Evolutionary conservation across 805 yeast species (phyloP).

Genomic region (Wickerhamiella domercqiae): DNA sequence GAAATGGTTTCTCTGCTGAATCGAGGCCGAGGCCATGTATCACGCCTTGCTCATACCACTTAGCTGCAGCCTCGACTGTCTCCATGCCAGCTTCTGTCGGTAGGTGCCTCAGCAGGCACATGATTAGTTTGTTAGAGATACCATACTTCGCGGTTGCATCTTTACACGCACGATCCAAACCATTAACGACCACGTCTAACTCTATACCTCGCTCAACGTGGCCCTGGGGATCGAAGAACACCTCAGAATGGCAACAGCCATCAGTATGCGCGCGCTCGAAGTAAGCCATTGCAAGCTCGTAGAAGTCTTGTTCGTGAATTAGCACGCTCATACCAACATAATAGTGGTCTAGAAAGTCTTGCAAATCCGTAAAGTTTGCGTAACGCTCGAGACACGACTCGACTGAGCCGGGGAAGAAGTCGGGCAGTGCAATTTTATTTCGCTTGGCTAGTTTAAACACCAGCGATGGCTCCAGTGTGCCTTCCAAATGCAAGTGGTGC

Average conservation of each 20-base stretch:
- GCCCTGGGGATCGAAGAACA: slow-evolving; percentile 75
- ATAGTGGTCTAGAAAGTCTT: slow-evolving; percentile 65
- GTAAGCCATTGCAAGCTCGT: slow-evolving; percentile 45
- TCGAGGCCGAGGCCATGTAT: slow-evolving; percentile 72
- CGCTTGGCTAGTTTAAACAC: slow-evolving; percentile 54
- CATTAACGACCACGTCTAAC: slow-evolving; percentile 45
- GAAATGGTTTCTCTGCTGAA: slow-evolving; percentile 64
- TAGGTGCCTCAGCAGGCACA: slow-evolving; percentile 69
- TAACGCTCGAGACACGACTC: slow-evolving; percentile 47
- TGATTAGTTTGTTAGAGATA: slow-evolving; percentile 54
- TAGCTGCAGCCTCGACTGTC: slow-evolving; percentile 30
- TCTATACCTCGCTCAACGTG: slow-evolving; percentile 54
- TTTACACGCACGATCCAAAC: slow-evolving; percentile 53
- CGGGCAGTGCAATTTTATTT: slow-evolving; percentile 46
- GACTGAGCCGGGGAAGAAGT: slow-evolving; percentile 40
- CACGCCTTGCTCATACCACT: slow-evolving; percentile 38
- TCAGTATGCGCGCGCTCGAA: slow-evolving; percentile 15
- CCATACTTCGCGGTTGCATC: slow-evolving; percentile 45
- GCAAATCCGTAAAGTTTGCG: slow-evolving; percentile 46
- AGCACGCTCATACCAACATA: slow-evolving; percentile 73
- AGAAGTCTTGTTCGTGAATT: slow-evolving; percentile 54
- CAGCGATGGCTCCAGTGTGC: slow-evolving; percentile 64
- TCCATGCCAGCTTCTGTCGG: neutral
- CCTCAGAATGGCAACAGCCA: slow-evolving; percentile 44
- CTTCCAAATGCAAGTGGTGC: slow-evolving; percentile 72